Percentiles rank a stretch among this genome's conserved stretches.
Conservation (phyloP, 345 rosid species). For the Aegle marmelos region DNA sequence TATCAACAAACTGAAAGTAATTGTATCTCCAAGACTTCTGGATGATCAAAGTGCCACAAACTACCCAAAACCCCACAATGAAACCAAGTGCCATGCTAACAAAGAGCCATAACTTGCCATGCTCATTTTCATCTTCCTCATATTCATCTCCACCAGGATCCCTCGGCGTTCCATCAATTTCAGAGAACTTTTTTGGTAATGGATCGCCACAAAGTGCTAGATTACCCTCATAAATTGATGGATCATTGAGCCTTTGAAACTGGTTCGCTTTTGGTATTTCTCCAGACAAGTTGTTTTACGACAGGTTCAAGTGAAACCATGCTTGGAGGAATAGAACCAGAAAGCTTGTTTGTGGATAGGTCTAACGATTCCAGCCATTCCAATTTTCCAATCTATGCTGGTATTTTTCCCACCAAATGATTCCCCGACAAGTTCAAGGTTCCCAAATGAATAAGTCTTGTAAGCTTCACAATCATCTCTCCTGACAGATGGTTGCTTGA, state of each 20-base stretch:
- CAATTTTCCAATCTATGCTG: conserved; percentile 6
- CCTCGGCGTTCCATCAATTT: neutral
- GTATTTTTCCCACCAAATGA: conserved; percentile 11
- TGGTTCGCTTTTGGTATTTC: conserved; percentile 19
- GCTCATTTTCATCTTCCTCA: neutral
- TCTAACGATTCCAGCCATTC: conserved; percentile 13
- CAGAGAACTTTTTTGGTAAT: neutral
- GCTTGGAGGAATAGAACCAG: conserved; percentile 20
- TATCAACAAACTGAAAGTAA: conserved; percentile 9
- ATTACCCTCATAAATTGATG: conserved; percentile 22
- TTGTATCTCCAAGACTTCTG: conserved; percentile 8
- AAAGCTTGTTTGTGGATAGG: conserved; percentile 16
- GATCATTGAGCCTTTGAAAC: conserved; percentile 12
- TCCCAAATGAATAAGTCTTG: neutral
- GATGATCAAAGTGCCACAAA: conserved; percentile 14
- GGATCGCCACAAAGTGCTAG: conserved; percentile 24
- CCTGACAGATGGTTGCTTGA: conserved; percentile 5
- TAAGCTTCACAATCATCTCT: neutral
- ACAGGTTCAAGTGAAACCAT: conserved; percentile 20
- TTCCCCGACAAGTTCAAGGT: conserved; percentile 7
- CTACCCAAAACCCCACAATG: conserved; percentile 10
- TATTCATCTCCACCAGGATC: neutral
- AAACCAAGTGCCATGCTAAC: conserved; percentile 9
- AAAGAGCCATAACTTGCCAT: neutral
- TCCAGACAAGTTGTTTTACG: conserved; percentile 27